Evolutionary conservation across 208 protist genomes (phyloP).

Genomic region (Trypanosoma avium): DNA sequence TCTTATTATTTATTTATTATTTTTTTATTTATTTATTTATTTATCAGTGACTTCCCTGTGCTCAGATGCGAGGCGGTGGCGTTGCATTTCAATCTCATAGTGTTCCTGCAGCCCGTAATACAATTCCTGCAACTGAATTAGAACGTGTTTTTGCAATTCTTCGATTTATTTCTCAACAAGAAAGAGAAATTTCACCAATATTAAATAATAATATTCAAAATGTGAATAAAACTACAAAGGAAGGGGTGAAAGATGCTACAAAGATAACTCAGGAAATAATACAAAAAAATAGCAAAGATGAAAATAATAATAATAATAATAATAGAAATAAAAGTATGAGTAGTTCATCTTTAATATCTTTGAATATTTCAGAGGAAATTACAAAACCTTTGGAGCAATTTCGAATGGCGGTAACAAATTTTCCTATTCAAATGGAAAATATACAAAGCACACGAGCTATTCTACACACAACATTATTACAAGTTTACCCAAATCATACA

Average conservation of each 20-base stretch:
- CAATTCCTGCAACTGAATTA: slow-evolving; percentile 28
- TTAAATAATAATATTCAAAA: neutral
- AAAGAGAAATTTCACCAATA: neutral
- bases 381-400: slow-evolving; percentile 39
- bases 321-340: neutral
- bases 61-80: too few species aligned
- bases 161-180: slow-evolving; percentile 45
- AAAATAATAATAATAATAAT: neutral
- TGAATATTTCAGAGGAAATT: slow-evolving; percentile 30
- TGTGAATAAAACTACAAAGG: neutral
- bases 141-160: slow-evolving; percentile 56
- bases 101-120: too few species aligned
- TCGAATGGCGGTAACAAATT: slow-evolving; percentile 64
- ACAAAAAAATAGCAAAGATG: slow-evolving; percentile 4
- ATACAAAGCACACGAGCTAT: slow-evolving; percentile 21
- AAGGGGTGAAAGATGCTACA: neutral
- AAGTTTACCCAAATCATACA: slow-evolving; percentile 10
- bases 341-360: slow-evolving; percentile 20
- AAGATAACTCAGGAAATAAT: slow-evolving; percentile 3
- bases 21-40: too few species aligned
- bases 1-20: neutral
- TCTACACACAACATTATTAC: slow-evolving; percentile 28
- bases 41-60: too few species aligned
- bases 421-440: slow-evolving; percentile 31
- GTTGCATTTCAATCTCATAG: neutral